Conservation (phyloP, 306 rosid genomes). For the Pyrus betulifolia region DNA sequence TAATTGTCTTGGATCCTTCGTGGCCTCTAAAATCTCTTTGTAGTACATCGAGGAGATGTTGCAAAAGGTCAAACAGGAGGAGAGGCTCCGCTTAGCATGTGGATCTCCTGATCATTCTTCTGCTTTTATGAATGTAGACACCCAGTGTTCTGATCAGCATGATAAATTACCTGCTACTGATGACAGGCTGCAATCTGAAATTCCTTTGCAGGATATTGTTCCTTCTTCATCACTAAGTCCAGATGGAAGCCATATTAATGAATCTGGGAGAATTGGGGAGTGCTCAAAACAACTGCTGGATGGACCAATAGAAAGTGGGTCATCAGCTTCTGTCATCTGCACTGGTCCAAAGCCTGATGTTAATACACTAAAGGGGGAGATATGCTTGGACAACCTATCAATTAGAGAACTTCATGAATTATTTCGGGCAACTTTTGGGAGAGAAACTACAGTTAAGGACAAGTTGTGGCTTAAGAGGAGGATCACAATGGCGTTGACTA, state of each 20-base stretch:
- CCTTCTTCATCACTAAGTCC: slow-evolving; percentile 40
- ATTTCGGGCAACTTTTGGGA: slow-evolving; percentile 82
- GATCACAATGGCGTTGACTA: slow-evolving; percentile 89
- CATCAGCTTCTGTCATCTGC: slow-evolving; percentile 52
- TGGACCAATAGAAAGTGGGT: slow-evolving; percentile 48
- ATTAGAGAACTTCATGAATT: slow-evolving; percentile 85
- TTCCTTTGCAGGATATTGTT: slow-evolving; percentile 39
- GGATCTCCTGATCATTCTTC: slow-evolving; percentile 40
- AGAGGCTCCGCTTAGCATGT: slow-evolving; percentile 44
- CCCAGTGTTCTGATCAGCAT: slow-evolving; percentile 34
- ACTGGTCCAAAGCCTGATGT: slow-evolving; percentile 40
- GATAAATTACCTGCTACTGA: slow-evolving; percentile 38
- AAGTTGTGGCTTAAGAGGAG: slow-evolving; percentile 91
- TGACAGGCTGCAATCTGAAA: slow-evolving; percentile 34
- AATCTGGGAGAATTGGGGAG: slow-evolving; percentile 43
- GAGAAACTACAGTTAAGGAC: slow-evolving; percentile 92
- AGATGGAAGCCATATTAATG: slow-evolving; percentile 36
- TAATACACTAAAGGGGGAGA: slow-evolving; percentile 53
- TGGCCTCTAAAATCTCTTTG: slow-evolving; percentile 29
- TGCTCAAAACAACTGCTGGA: slow-evolving; percentile 56
- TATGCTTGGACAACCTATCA: slow-evolving; percentile 82
- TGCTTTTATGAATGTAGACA: slow-evolving; percentile 30
- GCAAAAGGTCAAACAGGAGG: slow-evolving; percentile 56
- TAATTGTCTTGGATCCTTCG: slow-evolving; percentile 32
- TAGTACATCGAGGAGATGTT: slow-evolving; percentile 51